These are phyloP conservation scores for Naganishia sp. DNA, from an alignment of 1,284 basidiomycete species.

Conservation along the genomic window DNA sequence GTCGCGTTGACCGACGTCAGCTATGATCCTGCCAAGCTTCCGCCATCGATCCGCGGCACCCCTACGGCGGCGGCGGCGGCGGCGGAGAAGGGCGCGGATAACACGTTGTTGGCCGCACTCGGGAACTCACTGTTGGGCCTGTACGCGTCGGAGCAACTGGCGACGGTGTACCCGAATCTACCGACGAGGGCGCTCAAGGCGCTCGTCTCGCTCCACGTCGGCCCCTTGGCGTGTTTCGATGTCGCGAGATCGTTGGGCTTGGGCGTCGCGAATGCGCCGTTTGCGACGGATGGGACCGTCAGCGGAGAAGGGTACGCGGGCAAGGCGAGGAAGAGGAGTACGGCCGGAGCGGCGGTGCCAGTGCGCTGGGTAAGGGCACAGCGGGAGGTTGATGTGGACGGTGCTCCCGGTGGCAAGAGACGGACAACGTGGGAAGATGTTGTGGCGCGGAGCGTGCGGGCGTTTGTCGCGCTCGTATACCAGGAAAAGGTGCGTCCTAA, in stretches of 20 bases:
- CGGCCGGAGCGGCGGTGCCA: constrained; percentile 59
- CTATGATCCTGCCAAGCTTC: constrained; percentile 55
- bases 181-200: constrained; percentile 87
- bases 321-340: constrained; percentile 65
- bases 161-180: constrained; percentile 82
- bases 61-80: constrained; percentile 62
- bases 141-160: constrained; percentile 82
- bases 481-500: constrained; percentile 55
- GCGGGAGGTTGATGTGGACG: constrained; percentile 23
- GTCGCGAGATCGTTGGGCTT: constrained; percentile 75
- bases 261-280: constrained; percentile 39
- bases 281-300: constrained; percentile 33
- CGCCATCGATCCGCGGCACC: constrained; percentile 36
- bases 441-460: constrained; percentile 54
- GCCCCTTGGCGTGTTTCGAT: constrained; percentile 75
- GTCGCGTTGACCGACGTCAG: constrained; percentile 70
- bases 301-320: constrained; percentile 59
- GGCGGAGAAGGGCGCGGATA: constrained; percentile 60
- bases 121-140: constrained; percentile 91
- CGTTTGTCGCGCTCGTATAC: constrained; percentile 60
- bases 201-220: constrained; percentile 86
- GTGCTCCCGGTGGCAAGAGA: constrained; percentile 4
- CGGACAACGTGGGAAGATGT: constrained; percentile 47
- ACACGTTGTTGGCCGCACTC: constrained; percentile 74
- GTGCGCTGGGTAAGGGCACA: constrained; percentile 13